phyloP scores from a whole-genome alignment of 106 monocot species.

The Platanthera zijinensis region DNA sequence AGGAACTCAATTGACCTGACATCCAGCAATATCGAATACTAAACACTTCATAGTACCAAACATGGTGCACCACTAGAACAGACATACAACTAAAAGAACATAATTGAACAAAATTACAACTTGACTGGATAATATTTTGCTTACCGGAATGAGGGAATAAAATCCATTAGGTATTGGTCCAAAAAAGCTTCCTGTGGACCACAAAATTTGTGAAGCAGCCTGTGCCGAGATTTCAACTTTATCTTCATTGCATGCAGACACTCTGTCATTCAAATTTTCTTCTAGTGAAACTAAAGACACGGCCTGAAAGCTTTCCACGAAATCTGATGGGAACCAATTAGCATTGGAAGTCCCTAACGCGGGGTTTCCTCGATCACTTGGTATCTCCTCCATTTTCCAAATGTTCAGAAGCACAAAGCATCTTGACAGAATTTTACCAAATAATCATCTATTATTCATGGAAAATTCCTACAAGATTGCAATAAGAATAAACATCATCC shows the following conservation, averaged over 20 bases:
- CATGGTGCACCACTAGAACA: background rate
- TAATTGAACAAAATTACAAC: background rate
- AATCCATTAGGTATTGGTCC: constrained; percentile 89
- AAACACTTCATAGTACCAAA: background rate
- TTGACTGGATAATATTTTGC: constrained; percentile 14
- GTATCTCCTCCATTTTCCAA: constrained; percentile 51
- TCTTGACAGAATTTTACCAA: constrained; percentile 5
- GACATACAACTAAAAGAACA: background rate
- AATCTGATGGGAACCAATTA: constrained; percentile 55
- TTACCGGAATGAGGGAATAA: constrained; percentile 83
- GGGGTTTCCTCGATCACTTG: constrained; percentile 38
- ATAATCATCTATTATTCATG: constrained; percentile 5
- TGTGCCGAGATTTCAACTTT: constrained; percentile 33
- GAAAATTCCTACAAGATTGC: constrained; percentile 5
- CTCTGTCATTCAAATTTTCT: constrained; percentile 13
- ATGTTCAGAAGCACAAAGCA: constrained; percentile 17
- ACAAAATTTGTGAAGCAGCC: constrained; percentile 67
- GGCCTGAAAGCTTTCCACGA: constrained; percentile 49
- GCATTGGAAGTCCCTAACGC: constrained; percentile 32
- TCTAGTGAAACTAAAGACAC: constrained; percentile 42
- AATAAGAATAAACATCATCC: background rate
- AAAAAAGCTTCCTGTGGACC: constrained; percentile 71
- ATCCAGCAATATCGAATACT: background rate
- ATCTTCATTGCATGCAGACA: constrained; percentile 14
- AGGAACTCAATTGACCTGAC: background rate